Conservation (phyloP, 805 yeast species). For the Wickerhamomyces xylosicus region DNA sequence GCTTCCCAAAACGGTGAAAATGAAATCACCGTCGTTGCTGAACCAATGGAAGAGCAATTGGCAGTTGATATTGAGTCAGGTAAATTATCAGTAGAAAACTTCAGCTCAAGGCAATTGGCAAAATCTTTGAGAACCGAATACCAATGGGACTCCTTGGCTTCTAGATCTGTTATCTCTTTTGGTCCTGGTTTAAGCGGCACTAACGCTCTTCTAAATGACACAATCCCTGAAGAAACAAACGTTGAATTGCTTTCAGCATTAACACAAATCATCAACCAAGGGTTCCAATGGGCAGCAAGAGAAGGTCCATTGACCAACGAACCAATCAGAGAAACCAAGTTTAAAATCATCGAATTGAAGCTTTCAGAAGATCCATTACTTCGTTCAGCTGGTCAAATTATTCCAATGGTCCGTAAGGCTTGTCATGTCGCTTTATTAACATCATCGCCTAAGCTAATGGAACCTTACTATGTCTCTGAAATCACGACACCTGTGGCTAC, state of each 20-base stretch:
- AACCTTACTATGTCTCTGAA: constrained; percentile 63
- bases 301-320: constrained; percentile 95
- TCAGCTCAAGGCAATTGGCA: constrained; percentile 32
- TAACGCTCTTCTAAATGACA: constrained; percentile 56
- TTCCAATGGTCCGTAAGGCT: constrained; percentile 77
- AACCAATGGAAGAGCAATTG: constrained; percentile 54
- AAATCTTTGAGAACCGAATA: constrained; percentile 45
- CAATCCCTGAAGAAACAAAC: constrained; percentile 62
- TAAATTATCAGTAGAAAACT: constrained; percentile 15
- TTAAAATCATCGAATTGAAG: constrained; percentile 55
- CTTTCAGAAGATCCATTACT: constrained; percentile 38
- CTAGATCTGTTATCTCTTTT: constrained; percentile 74
- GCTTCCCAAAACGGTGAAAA: constrained; percentile 45
- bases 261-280: constrained; percentile 54
- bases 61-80: constrained; percentile 46
- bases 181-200: constrained; percentile 50
- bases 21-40: constrained; percentile 61
- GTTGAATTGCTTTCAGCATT: constrained; percentile 32
- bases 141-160: constrained; percentile 76
- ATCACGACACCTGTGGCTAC: constrained; percentile 43
- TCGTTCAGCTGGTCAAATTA: constrained; percentile 57
- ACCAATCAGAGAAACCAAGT: constrained; percentile 57
- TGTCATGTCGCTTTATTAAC: constrained; percentile 72
- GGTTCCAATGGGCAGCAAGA: constrained; percentile 72
- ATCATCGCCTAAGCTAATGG: constrained; percentile 71